A percentile compares a stretch with the other conserved stretches of the same genome.
Conservation (phyloP, 768 basidiomycete genomes). For the Leccinum aurantiacum region DNA sequence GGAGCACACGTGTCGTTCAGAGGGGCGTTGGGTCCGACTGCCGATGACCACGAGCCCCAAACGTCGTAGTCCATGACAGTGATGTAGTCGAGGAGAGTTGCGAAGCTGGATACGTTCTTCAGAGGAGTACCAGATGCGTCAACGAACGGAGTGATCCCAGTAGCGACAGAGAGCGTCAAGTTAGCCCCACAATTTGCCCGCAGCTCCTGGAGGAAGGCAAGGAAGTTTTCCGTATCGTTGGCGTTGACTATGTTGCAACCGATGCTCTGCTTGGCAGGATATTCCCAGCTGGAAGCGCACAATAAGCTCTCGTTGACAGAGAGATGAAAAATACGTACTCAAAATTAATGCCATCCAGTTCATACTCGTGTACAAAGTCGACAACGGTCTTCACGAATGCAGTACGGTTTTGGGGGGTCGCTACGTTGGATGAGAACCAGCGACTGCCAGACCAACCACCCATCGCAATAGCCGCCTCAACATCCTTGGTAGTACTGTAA, state of each 20-base stretch:
- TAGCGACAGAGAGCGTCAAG: slow-evolving; percentile 68
- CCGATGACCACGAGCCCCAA: slow-evolving; percentile 49
- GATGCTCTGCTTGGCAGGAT: slow-evolving; percentile 64
- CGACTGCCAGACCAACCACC: slow-evolving; percentile 71
- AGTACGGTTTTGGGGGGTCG: slow-evolving; percentile 49
- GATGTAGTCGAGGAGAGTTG: slow-evolving; percentile 65
- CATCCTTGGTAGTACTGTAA: slow-evolving; percentile 39
- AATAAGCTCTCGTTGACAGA: background rate
- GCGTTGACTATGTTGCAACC: slow-evolving; percentile 61
- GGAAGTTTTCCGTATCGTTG: slow-evolving; percentile 74
- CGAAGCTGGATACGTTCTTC: slow-evolving; percentile 70
- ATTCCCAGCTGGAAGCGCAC: slow-evolving; percentile 74
- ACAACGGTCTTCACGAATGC: slow-evolving; percentile 60
- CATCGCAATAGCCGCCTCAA: slow-evolving; percentile 57
- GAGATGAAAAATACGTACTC: slow-evolving; percentile 18
- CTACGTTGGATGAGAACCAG: slow-evolving; percentile 63
- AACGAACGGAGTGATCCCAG: slow-evolving; percentile 63
- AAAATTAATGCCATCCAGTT: slow-evolving; percentile 54
- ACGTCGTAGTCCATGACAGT: slow-evolving; percentile 68
- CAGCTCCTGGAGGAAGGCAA: slow-evolving; percentile 70
- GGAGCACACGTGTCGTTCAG: slow-evolving; percentile 73
- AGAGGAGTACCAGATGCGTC: slow-evolving; percentile 59
- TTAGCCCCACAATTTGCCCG: slow-evolving; percentile 49
- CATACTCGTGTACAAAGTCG: slow-evolving; percentile 47
- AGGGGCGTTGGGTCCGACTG: slow-evolving; percentile 80